Base-by-base conservation (phyloP, 2,329 filamentous ascomycete species). In the Colletotrichum cuscutae region DNA sequence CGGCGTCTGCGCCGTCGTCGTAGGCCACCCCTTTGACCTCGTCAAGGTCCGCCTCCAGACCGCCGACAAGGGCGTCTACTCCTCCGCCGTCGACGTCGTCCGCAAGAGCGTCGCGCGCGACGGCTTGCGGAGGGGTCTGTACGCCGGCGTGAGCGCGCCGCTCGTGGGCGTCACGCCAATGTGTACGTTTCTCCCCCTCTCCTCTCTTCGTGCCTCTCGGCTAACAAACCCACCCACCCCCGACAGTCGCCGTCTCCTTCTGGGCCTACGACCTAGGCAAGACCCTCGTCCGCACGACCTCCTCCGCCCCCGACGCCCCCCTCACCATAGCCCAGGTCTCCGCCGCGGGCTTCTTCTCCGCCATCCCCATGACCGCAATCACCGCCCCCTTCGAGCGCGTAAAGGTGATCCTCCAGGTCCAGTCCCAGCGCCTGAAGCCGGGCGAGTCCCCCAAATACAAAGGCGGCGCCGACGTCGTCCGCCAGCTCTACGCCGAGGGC, bases 371-470 rank as follows among this genome's bases (percentile, higher is more conserved):
- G 95, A 99, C 97, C 4, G 85, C 94, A 83, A 98, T 99, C 86
- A 98, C 97, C n/a, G 97, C 97, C 5, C 97, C 97, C 74, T 98
- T 99, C 82, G 97, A 99, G 89, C 96, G 97, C 80, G 95, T 99
- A 78, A 99, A 99, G 86, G 96, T 99, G 68, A 95, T 99, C 75
- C 92, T 99, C 1, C 97, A 99, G 84, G 97, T 98, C 77, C 97
- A 98, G 85, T 95, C 95, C 79, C 95, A 98, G 84, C 95, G 95
- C 84, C 92, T 97, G 53, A 91, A 92, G 0, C 94, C 95, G 0
- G 96, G 95, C 79, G 93, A 98, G 86, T 97, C 98, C 84, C 95
- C 95, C 19, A 95, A 94, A 80, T 98, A 98, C 88, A 89, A 88
- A 57, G 95, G 95, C 80, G 95, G 94, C 72, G 75, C 94, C 64